Percentiles rank a stretch among this genome's conserved stretches.
Evolutionary conservation across 108 stramenopile species (phyloP).

Genomic region (Pseudonitzschia multiseries): DNA sequence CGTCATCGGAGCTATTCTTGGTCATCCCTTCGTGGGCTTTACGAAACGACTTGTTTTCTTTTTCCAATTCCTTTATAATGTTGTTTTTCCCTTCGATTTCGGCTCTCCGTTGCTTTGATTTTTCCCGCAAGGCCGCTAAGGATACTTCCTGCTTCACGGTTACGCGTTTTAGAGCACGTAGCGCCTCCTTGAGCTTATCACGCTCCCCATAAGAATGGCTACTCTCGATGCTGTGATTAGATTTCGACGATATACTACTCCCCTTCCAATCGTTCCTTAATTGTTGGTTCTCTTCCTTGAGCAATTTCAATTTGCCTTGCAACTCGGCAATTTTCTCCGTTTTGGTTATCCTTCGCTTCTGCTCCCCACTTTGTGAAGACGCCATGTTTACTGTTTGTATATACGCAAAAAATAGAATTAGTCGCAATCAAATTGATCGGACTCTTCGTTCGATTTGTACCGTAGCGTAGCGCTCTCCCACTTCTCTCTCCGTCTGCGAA

Average conservation of each 20-base stretch:
- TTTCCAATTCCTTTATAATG: conserved; percentile 19
- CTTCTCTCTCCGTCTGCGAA: no score
- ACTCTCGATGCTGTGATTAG: background rate
- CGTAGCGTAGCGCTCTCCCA: no score
- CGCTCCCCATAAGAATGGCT: conserved; percentile 1
- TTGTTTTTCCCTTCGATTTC: conserved; percentile 28
- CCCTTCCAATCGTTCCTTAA: conserved; percentile 16
- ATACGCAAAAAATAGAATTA: no score
- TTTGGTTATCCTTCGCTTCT: conserved; percentile 31
- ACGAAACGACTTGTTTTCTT: conserved; percentile 22
- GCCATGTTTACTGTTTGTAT: background rate
- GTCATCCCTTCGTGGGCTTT: conserved; percentile 13
- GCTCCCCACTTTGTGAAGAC: conserved; percentile 1
- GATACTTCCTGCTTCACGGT: conserved; percentile 44
- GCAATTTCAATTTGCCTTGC: conserved; percentile 25
- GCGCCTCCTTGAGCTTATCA: conserved; percentile 37
- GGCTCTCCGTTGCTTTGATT: conserved; percentile 29
- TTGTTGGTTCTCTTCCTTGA: conserved; percentile 37
- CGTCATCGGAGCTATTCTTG: background rate
- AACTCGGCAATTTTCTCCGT: conserved; percentile 42
- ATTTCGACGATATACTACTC: background rate
- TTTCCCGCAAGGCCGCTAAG: conserved; percentile 29
- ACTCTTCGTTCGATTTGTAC: no score
- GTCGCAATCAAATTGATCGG: no score
- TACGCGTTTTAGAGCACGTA: conserved; percentile 35